Evolutionary conservation across 1,284 basidiomycete species (phyloP).

Genomic region (Malassezia yamatoensis): DNA sequence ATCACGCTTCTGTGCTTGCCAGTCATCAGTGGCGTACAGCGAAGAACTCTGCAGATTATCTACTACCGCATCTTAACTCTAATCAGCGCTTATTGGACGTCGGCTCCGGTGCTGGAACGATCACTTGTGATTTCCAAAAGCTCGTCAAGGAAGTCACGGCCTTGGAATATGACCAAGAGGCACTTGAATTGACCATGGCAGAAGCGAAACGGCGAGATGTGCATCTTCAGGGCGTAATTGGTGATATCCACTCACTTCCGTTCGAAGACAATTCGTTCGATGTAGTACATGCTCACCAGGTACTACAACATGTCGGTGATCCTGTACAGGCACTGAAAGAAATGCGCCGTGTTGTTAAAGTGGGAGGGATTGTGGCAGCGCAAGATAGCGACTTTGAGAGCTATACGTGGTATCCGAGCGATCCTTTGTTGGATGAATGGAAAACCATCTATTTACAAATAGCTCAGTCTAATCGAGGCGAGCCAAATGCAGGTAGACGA

Average conservation of each 20-base stretch:
- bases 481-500: background rate
- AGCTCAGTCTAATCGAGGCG: background rate
- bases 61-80: background rate
- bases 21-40: conserved; percentile 1
- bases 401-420: background rate
- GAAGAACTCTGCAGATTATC: conserved; percentile 1
- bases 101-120: conserved; percentile 2
- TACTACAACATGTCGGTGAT: conserved; percentile 3
- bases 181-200: background rate
- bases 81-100: background rate
- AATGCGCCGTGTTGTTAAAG: background rate
- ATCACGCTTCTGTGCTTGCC: background rate
- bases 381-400: background rate
- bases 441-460: background rate
- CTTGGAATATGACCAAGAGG: background rate
- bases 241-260: background rate
- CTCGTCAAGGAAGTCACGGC: background rate
- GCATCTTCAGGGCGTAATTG: background rate
- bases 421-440: background rate
- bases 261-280: background rate
- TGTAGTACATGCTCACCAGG: conserved; percentile 6
- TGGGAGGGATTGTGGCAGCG: conserved; percentile 1
- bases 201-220: background rate
- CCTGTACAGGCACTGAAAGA: background rate
- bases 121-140: background rate